A percentile compares a stretch with the other conserved stretches of the same genome.
Evolutionary conservation across 495 filamentous ascomycete species (phyloP).

Genomic region (Endocarpon pusillum): DNA sequence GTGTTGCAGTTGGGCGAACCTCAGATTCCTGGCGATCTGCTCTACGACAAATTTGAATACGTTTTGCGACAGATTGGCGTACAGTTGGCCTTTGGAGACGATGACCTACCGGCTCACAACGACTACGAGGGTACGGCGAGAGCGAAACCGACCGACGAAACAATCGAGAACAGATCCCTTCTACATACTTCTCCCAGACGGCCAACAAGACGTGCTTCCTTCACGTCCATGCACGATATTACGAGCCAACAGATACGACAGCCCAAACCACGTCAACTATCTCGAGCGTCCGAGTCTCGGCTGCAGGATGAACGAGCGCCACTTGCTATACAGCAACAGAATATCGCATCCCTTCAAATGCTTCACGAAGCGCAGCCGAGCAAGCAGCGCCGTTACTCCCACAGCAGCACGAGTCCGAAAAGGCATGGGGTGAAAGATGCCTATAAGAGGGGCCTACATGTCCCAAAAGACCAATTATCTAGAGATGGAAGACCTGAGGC

Average conservation of each 20-base stretch:
- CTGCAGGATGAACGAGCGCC: slow-evolving; percentile 16
- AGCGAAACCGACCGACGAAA: slow-evolving; percentile 7
- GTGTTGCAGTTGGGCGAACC: slow-evolving; percentile 64
- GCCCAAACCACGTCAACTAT: slow-evolving; percentile 21
- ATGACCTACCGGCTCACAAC: slow-evolving; percentile 8
- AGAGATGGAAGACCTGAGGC: slow-evolving; percentile 7
- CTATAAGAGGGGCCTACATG: background rate
- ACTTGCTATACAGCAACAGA: slow-evolving; percentile 7
- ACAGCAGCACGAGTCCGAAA: slow-evolving; percentile 19
- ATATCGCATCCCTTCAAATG: slow-evolving; percentile 26
- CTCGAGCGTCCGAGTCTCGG: slow-evolving; percentile 31
- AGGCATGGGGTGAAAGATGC: slow-evolving; percentile 5
- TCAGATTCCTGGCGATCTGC: slow-evolving; percentile 22
- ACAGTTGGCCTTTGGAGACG: slow-evolving; percentile 40
- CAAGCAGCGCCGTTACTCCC: slow-evolving; percentile 25
- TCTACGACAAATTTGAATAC: slow-evolving; percentile 51
- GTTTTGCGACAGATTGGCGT: slow-evolving; percentile 49
- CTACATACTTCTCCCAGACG: slow-evolving; percentile 9
- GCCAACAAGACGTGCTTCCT: slow-evolving; percentile 32
- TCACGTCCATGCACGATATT: slow-evolving; percentile 37
- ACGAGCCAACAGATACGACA: slow-evolving; percentile 29
- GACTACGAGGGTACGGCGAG: slow-evolving; percentile 12
- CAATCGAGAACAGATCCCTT: slow-evolving; percentile 10
- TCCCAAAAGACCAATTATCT: slow-evolving; percentile 1
- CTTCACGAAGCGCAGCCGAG: slow-evolving; percentile 24